Base-by-base conservation (phyloP, 352 stramenopile species). In the Globisporangium splendens region DNA sequence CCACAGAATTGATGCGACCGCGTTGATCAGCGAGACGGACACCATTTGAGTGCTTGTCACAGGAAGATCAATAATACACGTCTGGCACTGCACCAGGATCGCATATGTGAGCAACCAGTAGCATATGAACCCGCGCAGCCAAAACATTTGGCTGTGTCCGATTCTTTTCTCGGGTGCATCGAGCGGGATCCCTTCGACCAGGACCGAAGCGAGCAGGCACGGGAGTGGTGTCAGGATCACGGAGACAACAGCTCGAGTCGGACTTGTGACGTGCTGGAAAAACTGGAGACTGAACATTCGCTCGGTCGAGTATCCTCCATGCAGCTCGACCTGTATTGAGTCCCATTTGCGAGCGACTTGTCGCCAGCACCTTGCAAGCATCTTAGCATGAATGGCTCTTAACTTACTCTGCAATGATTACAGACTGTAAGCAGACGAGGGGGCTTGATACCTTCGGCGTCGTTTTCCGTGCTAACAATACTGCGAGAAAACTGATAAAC, bases 301-400 rank as follows among this genome's bases (percentile, higher is more conserved):
- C 56, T 62, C 56, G 47, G 20, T 18, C 20, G 46, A 51, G 46
- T 51, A 51, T 18, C 7, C 24, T 14, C 46, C 46, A 22, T 51
- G 46, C 22, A 62, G 46, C 46, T 62, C 35, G 15, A 62, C 46
- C 13, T 62, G 22, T 0, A 61, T 8, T 2, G 46, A 47, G 35
- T 62, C 35, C 56, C 46, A 62, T 8, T 3, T 15, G 12, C 14
- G 28, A 15, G 46, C 33, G 33, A 44, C 3, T 15, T 44, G 39
- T 44, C 13, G 39, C 6, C 39, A 18, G 39, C 39, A 44, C 39
- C 17, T 4, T 4, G 5, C 13, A 12, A 44, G 39, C 39, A 44
- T 44, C 39, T 35, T 3, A 10, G 7, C 28, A 35, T 8, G 28
- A 35, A 35, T 35, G 28, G 5, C 28, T 1, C 5, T 8, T 11